Base-by-base conservation (phyloP, 2,329 filamentous ascomycete genomes). In the Colletotrichum eleusines region DNA sequence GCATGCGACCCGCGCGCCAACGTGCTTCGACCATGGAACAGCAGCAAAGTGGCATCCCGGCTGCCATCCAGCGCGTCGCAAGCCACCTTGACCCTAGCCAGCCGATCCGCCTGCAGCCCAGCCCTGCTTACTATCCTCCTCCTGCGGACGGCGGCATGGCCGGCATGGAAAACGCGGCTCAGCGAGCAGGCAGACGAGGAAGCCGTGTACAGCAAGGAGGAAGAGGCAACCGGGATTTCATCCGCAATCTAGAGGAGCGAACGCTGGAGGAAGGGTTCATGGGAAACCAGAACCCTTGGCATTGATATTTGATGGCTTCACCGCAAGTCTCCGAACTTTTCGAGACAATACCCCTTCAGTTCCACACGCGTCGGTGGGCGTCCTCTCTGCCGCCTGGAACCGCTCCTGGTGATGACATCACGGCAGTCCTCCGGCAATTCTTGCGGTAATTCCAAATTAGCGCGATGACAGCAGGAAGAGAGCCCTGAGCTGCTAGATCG, bases 11-110 rank as follows among this genome's bases (percentile, higher is more conserved):
- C 55, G 92, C 92, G 54, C 90, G 96, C 64, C 95, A 97, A 81
- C 90, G 96, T 72, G 95, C 96, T 50, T 96, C 95, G 54, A 99
- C 96, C 4, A 97, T 98, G 92, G 96, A 98, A 77, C 94, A 96
- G 78, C 94, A 97, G 77, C 92, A 95, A 77, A 95, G 92, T 73
- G 95, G 95, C 2, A 97, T 99, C 70, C 96, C 96, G 6, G 91
- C 93, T 18, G 91, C 95, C 3, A 94, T 99, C 69, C 96, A 99
- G 81, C 89, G 96, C 75, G 96, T 99, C 28, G 96, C 96, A 51
- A 97, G 94, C 79, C 95, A 98, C 81, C 88, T 99, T 54, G 96
- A 99, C 78, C 96, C 96, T 1, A 98, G 90, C 76, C 93, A 95
- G 71, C 96, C 96, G 0, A 98, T 99, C 76, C 90, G 96, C 60